Base-by-base conservation (phyloP, 176 grass and related monocot genomes). In the Aegilops umbellulata region DNA sequence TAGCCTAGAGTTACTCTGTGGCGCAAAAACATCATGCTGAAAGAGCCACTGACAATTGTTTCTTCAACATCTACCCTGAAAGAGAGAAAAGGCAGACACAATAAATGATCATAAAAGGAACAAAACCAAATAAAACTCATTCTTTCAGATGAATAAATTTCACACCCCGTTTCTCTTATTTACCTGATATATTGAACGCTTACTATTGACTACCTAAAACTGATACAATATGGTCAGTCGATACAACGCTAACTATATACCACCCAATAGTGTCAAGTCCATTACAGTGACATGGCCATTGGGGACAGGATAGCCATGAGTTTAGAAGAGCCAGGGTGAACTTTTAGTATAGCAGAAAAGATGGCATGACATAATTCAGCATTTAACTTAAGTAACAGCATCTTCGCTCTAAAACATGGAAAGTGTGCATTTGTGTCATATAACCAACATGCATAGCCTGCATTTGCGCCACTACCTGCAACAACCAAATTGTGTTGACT, bases 21-120 rank as follows among this genome's bases (percentile, higher is more conserved):
- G 26, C 84, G 90, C 79, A 98, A 89, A 94, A 98, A 98, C 34
- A 94, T 91, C 96, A 98, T 95, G 82, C 92, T 95, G 84, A 98
- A 98, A 42, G 93, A 92, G 58, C 96, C 96, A 76, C 72, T 95
- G 70, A 98, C 93, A 73, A 94, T 90, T 30, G 90, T 89, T 86
- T 98, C 96, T 60, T 98, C 92, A 78, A 98, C 69, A 79, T 95
- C 96, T 91, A 98, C 84, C 86, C 96, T 98, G 93, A 65, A 84
- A 87, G 36, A 69, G 66, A 77, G 30, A 35, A 81, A 85, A 83
- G 15, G 53, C 55, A 38, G 58, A 64, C 27, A 80, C 29, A 58
- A 53, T 81, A 58, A 66, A 27, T 75, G 14, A 85, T 44, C 0
- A 85, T 16, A 73, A 82, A 31, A 22, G 41, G 11, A 22, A 78